phyloP scores from a whole-genome alignment of 179 eudicot genomes.

The Beta lomatogona region DNA sequence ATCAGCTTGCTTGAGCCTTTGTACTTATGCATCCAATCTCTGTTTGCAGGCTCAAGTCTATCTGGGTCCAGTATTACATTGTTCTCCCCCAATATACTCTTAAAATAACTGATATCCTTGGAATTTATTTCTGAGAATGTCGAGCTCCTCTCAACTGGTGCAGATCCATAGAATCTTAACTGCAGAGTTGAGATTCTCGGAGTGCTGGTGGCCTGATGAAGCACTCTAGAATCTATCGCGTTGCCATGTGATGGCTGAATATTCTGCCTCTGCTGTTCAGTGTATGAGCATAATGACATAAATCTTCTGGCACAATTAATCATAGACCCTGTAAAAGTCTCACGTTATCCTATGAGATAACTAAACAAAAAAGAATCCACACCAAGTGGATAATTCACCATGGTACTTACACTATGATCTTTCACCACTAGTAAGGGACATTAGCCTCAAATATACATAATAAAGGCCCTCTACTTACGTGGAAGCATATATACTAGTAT shows the following conservation, averaged over 20 bases:
- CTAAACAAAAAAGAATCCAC: not conserved
- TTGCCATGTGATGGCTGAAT: conserved; percentile 4
- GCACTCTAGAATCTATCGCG: conserved; percentile 19
- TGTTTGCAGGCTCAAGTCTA: conserved; percentile 73
- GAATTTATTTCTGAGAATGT: conserved; percentile 59
- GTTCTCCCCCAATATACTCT: conserved; percentile 72
- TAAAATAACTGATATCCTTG: conserved; percentile 70
- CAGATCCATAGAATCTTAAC: conserved; percentile 55
- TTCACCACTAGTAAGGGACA: not conserved
- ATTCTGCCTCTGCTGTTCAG: conserved; percentile 23
- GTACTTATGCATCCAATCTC: conserved; percentile 93
- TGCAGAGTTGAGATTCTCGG: conserved; percentile 33
- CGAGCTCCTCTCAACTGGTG: conserved; percentile 51
- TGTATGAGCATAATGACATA: conserved; percentile 25
- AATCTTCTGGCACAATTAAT: conserved; percentile 18
- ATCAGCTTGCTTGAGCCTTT: conserved; percentile 86
- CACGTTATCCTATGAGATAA: not conserved
- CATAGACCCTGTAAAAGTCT: conserved; percentile 43
- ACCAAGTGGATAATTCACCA: not conserved
- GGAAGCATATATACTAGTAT: not conserved
- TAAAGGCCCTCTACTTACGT: not conserved
- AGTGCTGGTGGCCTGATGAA: conserved; percentile 14
- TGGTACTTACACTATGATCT: too few relatives aligned
- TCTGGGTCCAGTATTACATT: conserved; percentile 87
- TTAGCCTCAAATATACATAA: not conserved